phyloP scores from a whole-genome alignment of 2,329 filamentous ascomycete species.

The Cylindrodendrum hubeiense region DNA sequence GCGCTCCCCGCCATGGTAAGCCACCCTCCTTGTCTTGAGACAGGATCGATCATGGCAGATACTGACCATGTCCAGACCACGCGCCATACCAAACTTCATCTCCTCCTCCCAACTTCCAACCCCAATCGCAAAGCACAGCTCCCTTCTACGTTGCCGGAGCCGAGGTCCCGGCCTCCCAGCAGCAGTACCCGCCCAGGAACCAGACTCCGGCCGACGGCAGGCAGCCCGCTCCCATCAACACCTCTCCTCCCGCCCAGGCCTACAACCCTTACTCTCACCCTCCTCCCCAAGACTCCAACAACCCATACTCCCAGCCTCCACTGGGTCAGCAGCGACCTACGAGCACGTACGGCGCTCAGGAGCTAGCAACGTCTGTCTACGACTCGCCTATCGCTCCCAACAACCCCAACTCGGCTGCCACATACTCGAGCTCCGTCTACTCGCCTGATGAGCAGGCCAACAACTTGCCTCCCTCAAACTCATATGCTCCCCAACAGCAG shows the following conservation, averaged over 20 bases:
- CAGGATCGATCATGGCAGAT: background rate
- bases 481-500: conserved; percentile 47
- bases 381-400: conserved; percentile 76
- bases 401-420: conserved; percentile 57
- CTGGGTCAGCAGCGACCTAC: conserved; percentile 66
- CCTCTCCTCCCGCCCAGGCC: conserved; percentile 62
- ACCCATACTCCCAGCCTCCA: conserved; percentile 59
- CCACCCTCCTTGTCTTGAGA: background rate
- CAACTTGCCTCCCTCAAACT: conserved; percentile 44
- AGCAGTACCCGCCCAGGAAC: conserved; percentile 66
- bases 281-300: conserved; percentile 42
- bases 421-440: conserved; percentile 62
- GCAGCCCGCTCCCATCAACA: conserved; percentile 64
- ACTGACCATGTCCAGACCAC: conserved; percentile 51
- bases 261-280: conserved; percentile 59
- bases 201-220: conserved; percentile 62
- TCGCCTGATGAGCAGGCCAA: conserved; percentile 59
- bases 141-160: conserved; percentile 76
- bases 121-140: conserved; percentile 63
- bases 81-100: conserved; percentile 61
- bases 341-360: conserved; percentile 80
- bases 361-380: conserved; percentile 82
- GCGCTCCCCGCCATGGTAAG: conserved; percentile 68
- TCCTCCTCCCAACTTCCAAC: conserved; percentile 68
- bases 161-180: conserved; percentile 60